Percentiles rank a stretch among this genome's conserved stretches.
Conservation (phyloP, 345 rosid genomes). For the Hibiscus syriacus region DNA sequence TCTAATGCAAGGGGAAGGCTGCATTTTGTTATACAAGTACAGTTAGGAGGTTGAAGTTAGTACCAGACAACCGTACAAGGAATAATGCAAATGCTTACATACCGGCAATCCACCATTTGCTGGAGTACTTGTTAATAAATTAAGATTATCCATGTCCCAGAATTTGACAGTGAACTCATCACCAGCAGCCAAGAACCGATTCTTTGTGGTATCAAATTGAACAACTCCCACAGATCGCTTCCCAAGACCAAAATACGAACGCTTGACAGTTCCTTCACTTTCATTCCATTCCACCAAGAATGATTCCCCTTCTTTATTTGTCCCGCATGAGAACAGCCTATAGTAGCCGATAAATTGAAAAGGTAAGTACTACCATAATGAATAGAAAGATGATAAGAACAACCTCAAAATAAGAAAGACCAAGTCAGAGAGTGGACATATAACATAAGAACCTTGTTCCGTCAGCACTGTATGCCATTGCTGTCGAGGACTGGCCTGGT, state of each 20-base stretch:
- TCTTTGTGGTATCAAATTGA: slow-evolving; percentile 81
- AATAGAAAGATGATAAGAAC: background rate
- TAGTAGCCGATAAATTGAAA: slow-evolving; percentile 14
- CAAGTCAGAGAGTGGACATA: background rate
- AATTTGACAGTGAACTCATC: slow-evolving; percentile 69
- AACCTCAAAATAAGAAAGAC: slow-evolving; percentile 2
- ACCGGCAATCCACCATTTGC: slow-evolving; percentile 85
- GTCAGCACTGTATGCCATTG: slow-evolving; percentile 76
- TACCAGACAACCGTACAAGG: slow-evolving; percentile 6
- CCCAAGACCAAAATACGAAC: slow-evolving; percentile 56
- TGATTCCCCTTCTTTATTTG: slow-evolving; percentile 78
- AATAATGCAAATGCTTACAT: slow-evolving; percentile 14
- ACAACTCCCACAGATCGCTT: slow-evolving; percentile 62
- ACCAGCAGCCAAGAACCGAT: slow-evolving; percentile 74
- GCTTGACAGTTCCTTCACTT: slow-evolving; percentile 72
- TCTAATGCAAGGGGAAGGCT: slow-evolving; percentile 74
- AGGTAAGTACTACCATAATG: background rate
- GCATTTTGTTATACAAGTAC: slow-evolving; percentile 21
- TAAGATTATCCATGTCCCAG: slow-evolving; percentile 74
- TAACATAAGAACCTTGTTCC: slow-evolving; percentile 55
- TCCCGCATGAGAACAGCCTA: slow-evolving; percentile 78
- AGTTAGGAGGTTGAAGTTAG: slow-evolving; percentile 12
- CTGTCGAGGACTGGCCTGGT: slow-evolving; percentile 62
- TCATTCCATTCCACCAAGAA: slow-evolving; percentile 85
- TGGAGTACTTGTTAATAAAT: slow-evolving; percentile 45